Base-by-base conservation (phyloP, 257 asterid genomes). In the Gentiana macrophylla region DNA sequence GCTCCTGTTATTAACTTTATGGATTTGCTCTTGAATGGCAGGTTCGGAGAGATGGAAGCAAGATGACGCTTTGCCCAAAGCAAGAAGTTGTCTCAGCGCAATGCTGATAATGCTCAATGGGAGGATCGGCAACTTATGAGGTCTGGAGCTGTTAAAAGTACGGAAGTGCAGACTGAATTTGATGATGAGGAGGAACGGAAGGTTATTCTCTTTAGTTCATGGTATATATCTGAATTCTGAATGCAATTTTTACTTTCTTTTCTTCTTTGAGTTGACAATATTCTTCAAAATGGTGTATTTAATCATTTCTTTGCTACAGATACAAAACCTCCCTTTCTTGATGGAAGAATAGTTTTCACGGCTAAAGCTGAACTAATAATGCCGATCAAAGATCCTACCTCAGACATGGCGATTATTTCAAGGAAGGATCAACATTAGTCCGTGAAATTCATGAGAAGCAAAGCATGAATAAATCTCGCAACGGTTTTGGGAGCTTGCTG, bases 41-140 rank as follows among this genome's bases (percentile, higher is more conserved):
- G 99, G 89, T 92, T 53, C 81, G 94, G 44, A 76, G 67, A 69
- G 97, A 92, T 80, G 99, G 99, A 70, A 83, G 85, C 71, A 76
- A 78, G 80, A 92, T 92, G 99, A 81, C 90, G 52, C 94, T 92
- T 92, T 67, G 77, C 95, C 53, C 97, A 88, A 79, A 92, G 86
- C 78, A 92, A 88, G 74, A 88, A 84, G 78, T 65, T 83, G 60
- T 85, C 99, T 10, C 99, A 92, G 69, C 90, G 84, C 50, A 83
- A 93, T 52, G 97, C 97, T 64, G 99, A 92, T 79, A 88, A 85
- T 83, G 99, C 97, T 65, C 97, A 88, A 68, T 92, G 99, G 99
- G 99, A 92, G 77, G 99, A 89, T 70, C 72, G 95, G 35, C 99
- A 92, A 78, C 97, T 85, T 61, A 68, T 92, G 62, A 80, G 99